Percentiles rank a stretch among this genome's conserved stretches.
phyloP scores from a whole-genome alignment of 164 flowering plant genomes.

The grape (Vitis vinifera) region ASM3070453v1 NC_081822.1:31197001-31197500 shows the following conservation, averaged over 20 bases:
- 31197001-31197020: conserved; percentile 25
- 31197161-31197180: conserved; percentile 15
- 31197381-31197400: conserved; percentile 32
- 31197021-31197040: conserved; percentile 30
- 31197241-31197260: conserved; percentile 30
- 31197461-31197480: background rate
- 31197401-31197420: conserved; percentile 9
- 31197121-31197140: conserved; percentile 13
- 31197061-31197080: conserved; percentile 41
- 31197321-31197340: conserved; percentile 44
- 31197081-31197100: conserved; percentile 55
- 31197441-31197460: conserved; percentile 7
- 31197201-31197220: conserved; percentile 23
- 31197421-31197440: background rate
- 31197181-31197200: background rate
- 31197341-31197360: conserved; percentile 42
- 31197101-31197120: conserved; percentile 44
- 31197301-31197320: conserved; percentile 43
- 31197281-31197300: conserved; percentile 58
- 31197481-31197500: conserved; percentile 26
- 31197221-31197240: conserved; percentile 17
- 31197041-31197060: conserved; percentile 63
- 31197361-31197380: background rate
- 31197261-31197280: conserved; percentile 30
- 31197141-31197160: conserved; percentile 26